Base-by-base conservation (phyloP, 306 rosid genomes). In the Fragaria vesca region DNA sequence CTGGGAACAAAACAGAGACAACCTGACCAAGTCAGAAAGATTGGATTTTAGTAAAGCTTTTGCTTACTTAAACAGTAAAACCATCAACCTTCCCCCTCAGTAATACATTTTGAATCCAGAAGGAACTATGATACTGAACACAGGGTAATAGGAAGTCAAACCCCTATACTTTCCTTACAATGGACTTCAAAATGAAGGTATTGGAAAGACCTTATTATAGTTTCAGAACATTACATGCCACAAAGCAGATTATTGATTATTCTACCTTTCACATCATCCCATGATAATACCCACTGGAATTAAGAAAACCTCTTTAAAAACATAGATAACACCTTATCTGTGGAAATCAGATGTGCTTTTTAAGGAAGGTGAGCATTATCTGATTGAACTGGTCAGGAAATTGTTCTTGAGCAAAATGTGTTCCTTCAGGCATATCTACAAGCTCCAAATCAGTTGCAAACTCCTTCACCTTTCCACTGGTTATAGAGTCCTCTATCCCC, bases 371-470 rank as follows among this genome's bases (percentile, higher is more conserved):
- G 80, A 93, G 85, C 74, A 93, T 81, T 11, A 87, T 90, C 77
- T 89, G 81, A 82, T 90, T 93, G 65, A 91, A 89, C 81, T 82
- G 86, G 13, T 79, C 85, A 0, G 98, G 98, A 18, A 77, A 90
- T 69, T 93, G 97, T 80, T 91, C 97, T 62, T 93, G 97, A 79
- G 88, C 91, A 81, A 93, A 93, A 84, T 93, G 98, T 12, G 94
- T 88, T 80, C 98, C 98, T 80, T 90, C 93, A 1, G 90, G 91
- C 43, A 90, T 81, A 70, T 82, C 86, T 38, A 81, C 69, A 54
- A 91, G 79, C 80, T 88, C 96, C 82, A 89, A 70, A 77, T 84
- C 79, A 3, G 96, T 90, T 72, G 84, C 90, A 80, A 76, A 46
- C 65, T 90, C 78, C 69, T 83, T 93, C 18, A 84, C 87, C 66